Evolutionary conservation across 768 basidiomycete species (phyloP), one percentile per base, ranked within the genome.

Genomic region (Kondoa malvinella): DNA sequence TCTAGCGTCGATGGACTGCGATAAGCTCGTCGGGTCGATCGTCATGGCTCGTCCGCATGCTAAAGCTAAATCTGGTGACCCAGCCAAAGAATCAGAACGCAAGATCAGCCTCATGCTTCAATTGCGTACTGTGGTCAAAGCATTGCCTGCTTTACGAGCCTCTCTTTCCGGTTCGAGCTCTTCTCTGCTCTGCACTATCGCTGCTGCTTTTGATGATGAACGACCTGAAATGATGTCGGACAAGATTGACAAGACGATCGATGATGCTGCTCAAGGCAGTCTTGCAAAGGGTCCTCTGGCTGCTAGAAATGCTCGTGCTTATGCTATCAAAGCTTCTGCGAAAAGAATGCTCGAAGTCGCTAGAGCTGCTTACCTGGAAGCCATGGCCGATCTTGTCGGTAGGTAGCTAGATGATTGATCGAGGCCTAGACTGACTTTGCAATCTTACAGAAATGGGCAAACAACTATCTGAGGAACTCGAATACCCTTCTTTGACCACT

Each of bases 331-430:
- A 76, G 72, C 73, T 14, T 57, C 70, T n/a, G 29, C 57, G 57
- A 72, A 71, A 31, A 83, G 84, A 31, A 80, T 94, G 12, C 85
- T 99, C 32, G 94, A 97, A 71, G 90, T 97, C 4, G 95, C 94
- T 1, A 83, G 95, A 1, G 90, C 90, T 76, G 92, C 92, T 0
- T 96, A 86, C 79, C 89, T 87, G 72, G 92, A 99, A 76, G 94
- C 94, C 71, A 82, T 94, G 57, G 82, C 84, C 17, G 94, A 99
- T 74, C 89, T 95, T 65, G 85, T 85, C 21, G 40, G 40, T 50
- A 21, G n/a, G n/a, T n/a, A 50, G 40, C 8, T 21, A 8, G 21
- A 50, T 8, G 40, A 8, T 50, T 50, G 8, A 21, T 50, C 40
- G 40, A 8, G 21, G 40, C 40, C 21, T 8, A 21, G 8, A 50